phyloP scores from a whole-genome alignment of 2,329 filamentous ascomycete genomes.

The Fusarium udum region DNA sequence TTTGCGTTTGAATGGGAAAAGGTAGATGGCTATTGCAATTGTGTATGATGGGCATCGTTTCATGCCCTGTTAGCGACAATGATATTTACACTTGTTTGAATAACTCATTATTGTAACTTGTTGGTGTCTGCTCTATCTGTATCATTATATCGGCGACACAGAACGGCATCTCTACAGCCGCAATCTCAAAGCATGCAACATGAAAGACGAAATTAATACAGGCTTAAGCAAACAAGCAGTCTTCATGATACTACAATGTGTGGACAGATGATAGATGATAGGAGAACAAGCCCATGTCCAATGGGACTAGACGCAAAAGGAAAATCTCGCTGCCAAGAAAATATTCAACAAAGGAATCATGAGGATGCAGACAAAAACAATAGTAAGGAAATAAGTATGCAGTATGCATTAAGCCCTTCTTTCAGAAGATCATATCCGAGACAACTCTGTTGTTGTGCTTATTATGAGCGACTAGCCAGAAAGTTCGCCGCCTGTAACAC shows the following conservation, averaged over 20 bases:
- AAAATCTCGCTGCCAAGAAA: constrained; percentile 35
- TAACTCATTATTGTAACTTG: constrained; percentile 7
- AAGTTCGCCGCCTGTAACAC: constrained; percentile 60
- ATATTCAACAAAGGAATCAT: constrained; percentile 40
- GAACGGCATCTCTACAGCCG: constrained; percentile 13
- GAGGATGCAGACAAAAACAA: constrained; percentile 25
- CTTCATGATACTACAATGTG: constrained; percentile 30
- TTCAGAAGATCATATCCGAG: constrained; percentile 15
- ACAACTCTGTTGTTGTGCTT: constrained; percentile 9
- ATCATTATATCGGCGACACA: not conserved
- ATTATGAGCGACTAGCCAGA: constrained; percentile 64
- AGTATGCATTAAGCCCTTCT: constrained; percentile 28
- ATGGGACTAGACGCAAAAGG: constrained; percentile 14
- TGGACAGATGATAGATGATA: constrained; percentile 26
- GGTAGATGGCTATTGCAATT: constrained; percentile 1
- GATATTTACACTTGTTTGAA: constrained; percentile 22
- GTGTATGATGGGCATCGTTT: constrained; percentile 32
- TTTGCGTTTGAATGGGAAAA: constrained; percentile 4
- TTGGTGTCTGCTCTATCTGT: not conserved
- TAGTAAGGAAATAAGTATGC: constrained; percentile 35
- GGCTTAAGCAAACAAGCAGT: constrained; percentile 22
- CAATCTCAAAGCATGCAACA: constrained; percentile 1
- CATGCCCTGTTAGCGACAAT: constrained; percentile 34
- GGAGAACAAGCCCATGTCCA: constrained; percentile 6
- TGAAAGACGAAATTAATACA: constrained; percentile 6